These are phyloP conservation scores for Kokia cookei DNA, from an alignment of 441 rosid species.

Conservation along the genomic window DNA sequence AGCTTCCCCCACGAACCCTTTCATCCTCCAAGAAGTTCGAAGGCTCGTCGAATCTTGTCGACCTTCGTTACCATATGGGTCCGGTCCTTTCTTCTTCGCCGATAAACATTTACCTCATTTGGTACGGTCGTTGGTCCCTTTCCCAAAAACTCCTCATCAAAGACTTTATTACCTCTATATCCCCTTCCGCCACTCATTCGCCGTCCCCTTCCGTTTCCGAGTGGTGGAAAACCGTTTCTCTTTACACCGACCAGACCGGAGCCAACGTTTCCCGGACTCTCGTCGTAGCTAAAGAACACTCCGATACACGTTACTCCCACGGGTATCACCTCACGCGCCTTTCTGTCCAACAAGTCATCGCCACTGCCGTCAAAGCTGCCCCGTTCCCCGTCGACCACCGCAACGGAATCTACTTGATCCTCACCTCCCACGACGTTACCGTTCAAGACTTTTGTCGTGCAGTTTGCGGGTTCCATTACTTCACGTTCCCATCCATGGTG, in stretches of 20 bases:
- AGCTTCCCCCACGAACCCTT: slow-evolving; percentile 46
- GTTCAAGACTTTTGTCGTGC: slow-evolving; percentile 91
- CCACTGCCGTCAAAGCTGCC: slow-evolving; percentile 53
- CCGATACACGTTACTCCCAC: slow-evolving; percentile 50
- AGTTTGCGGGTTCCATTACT: slow-evolving; percentile 88
- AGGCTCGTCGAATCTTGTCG: slow-evolving; percentile 62
- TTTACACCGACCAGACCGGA: slow-evolving; percentile 91
- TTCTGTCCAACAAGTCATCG: slow-evolving; percentile 74
- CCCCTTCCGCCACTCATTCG: slow-evolving; percentile 25
- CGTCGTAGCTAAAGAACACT: slow-evolving; percentile 61
- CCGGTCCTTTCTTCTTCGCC: slow-evolving; percentile 81
- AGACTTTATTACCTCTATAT: slow-evolving; percentile 71
- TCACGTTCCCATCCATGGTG: slow-evolving; percentile 88
- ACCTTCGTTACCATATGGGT: slow-evolving; percentile 92
- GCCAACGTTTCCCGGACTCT: slow-evolving; percentile 68
- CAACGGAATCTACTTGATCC: slow-evolving; percentile 72
- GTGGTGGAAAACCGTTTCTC: slow-evolving; percentile 83
- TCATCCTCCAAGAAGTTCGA: slow-evolving; percentile 43
- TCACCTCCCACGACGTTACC: slow-evolving; percentile 66
- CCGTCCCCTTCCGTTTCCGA: slow-evolving; percentile 61
- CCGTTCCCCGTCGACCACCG: slow-evolving; percentile 76
- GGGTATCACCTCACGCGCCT: slow-evolving; percentile 63
- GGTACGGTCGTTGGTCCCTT: slow-evolving; percentile 78
- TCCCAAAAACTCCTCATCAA: slow-evolving; percentile 59
- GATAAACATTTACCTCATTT: slow-evolving; percentile 72